These are phyloP conservation scores for Penicillium psychrofluorescens DNA, from an alignment of 495 filamentous ascomycete species.

Conservation along the genomic window DNA sequence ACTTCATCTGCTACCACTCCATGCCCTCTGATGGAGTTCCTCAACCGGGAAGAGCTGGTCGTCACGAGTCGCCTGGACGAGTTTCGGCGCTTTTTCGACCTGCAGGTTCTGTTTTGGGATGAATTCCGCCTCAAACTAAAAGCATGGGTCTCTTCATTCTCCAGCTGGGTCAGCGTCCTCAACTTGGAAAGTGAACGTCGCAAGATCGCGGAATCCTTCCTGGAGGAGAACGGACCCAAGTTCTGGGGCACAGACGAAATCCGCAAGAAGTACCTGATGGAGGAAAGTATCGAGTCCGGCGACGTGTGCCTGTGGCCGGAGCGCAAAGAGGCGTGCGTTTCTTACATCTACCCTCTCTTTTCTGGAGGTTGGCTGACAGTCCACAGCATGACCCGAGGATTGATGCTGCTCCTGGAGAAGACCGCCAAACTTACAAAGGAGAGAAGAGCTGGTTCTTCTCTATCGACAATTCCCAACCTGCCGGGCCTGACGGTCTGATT, in stretches of 20 bases:
- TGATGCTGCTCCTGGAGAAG: not conserved
- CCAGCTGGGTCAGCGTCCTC: not conserved
- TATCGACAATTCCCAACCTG: too few relatives aligned
- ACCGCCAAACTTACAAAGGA: not conserved
- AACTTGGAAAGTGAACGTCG: not conserved
- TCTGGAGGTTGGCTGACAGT: not conserved
- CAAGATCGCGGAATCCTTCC: slow-evolving; percentile 2
- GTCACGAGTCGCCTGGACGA: slow-evolving; percentile 1
- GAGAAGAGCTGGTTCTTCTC: too few relatives aligned
- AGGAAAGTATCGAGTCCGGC: not conserved
- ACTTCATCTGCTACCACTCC: not conserved
- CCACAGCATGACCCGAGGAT: not conserved
- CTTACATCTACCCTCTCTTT: not conserved
- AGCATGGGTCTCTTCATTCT: not conserved
- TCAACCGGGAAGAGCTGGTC: slow-evolving; percentile 5
- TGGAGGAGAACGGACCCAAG: not conserved
- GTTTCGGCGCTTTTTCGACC: slow-evolving; percentile 13
- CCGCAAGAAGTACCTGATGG: slow-evolving; percentile 4
- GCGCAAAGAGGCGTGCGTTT: slow-evolving; percentile 4
- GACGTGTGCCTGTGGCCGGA: slow-evolving; percentile 4
- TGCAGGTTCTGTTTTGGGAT: slow-evolving; percentile 7
- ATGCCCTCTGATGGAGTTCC: slow-evolving; percentile 4
- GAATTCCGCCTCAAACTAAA: slow-evolving; percentile 1
- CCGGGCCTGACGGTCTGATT: too few relatives aligned
- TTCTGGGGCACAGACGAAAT: slow-evolving; percentile 5